Conservation (phyloP, 805 yeast species). For the Debaryomyces maramus region DNA sequence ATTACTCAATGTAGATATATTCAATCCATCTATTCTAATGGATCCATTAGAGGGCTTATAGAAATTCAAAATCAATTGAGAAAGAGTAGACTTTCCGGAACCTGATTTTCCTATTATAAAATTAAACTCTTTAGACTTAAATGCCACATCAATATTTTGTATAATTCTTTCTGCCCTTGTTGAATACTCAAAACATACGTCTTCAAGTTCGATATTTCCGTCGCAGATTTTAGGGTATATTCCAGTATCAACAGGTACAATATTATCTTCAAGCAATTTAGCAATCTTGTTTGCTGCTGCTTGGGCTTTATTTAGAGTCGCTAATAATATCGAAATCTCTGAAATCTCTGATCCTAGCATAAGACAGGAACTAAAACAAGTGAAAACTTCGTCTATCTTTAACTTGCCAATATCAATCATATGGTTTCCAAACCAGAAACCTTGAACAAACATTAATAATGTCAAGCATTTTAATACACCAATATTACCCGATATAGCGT, state of each 20-base stretch:
- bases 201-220: conserved; percentile 55
- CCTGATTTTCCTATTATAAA: conserved; percentile 89
- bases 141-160: conserved; percentile 32
- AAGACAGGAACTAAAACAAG: conserved; percentile 82
- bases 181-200: conserved; percentile 66
- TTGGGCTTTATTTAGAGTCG: conserved; percentile 66
- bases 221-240: conserved; percentile 15
- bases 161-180: conserved; percentile 53
- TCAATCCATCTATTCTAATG: conserved; percentile 56
- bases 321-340: conserved; percentile 54
- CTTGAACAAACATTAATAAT: conserved; percentile 81
- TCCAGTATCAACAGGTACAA: neutral
- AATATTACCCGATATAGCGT: conserved; percentile 54
- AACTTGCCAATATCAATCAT: conserved; percentile 55
- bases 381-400: conserved; percentile 63
- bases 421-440: conserved; percentile 85
- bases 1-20: conserved; percentile 42
- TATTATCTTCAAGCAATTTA: conserved; percentile 29
- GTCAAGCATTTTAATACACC: conserved; percentile 58
- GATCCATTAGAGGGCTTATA: conserved; percentile 55
- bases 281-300: conserved; percentile 61
- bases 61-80: conserved; percentile 59
- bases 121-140: conserved; percentile 49
- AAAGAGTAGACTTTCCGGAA: conserved; percentile 86
- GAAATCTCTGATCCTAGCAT: conserved; percentile 64